Base-by-base conservation (phyloP, 306 rosid species). In the Mucuna pruriens region DNA sequence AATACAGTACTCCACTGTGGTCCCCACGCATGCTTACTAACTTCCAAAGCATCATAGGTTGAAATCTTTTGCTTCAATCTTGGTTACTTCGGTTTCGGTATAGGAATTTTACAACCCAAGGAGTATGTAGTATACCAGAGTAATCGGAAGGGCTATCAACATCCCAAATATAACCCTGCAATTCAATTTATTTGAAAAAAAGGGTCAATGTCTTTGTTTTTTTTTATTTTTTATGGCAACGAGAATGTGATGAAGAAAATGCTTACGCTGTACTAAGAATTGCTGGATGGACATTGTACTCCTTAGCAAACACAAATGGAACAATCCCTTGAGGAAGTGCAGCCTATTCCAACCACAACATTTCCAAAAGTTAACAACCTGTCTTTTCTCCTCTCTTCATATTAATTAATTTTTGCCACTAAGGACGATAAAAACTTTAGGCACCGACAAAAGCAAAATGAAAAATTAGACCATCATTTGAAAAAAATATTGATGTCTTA, bases 321-420 rank as follows among this genome's bases (percentile, higher is more conserved):
- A 94, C 98, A 68, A 94, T 90, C 33, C 98, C 98, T 86, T 94
- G 98, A 8, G 98, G 98, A 82, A 94, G 94, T n/a, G 98, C 97
- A 58, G 98, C 98, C 97, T 94, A 71, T 51, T 75, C 9, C 46
- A 76, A 62, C 22, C 38, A 77, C 57, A 13, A 51, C 46, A 55
- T 57, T 75, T 51, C 7, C 61, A n/a, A 1, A 66, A 52, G 66
- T 74, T 17, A 83, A 69, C n/a, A 57, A 65, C 8, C 9, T 62
- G 26, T 54, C 61, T 15, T 57, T 57, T 60, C 1, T 4, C 2
- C 2, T 16, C 31, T 25, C 7, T 4, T 3, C 4, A 19, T 4
- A 48, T 48, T 25, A 42, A 34, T 19, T 19, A 65, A 20, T 66
- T 9, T 66, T 38, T 20, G 26, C 17, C 52, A 74, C 2, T 31